Base-by-base conservation (phyloP, 1,139 yeast species). In the Schwanniomyces etchellsii region DNA sequence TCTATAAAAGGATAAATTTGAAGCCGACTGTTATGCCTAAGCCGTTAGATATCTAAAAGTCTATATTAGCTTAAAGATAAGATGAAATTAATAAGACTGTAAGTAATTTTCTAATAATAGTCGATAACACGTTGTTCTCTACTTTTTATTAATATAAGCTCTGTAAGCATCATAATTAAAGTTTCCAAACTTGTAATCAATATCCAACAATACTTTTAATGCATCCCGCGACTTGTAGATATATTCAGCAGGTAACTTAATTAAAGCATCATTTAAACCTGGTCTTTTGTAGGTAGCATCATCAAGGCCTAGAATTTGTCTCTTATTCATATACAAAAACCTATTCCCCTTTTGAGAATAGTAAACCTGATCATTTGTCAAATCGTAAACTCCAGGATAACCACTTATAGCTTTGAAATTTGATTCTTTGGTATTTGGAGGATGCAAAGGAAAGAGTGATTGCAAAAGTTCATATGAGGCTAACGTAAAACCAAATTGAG, bases 401-500 rank as follows among this genome's bases (percentile, higher is more conserved):
- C 73, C 73, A 34, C 63, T 54, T 31, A 64, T 57, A 25, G 70
- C 60, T 43, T 64, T 66, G 44, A 64, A 67, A 43, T 60, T 64
- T 20, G 72, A 65, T 35, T 64, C 67, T 35, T 55, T 61, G 30
- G 72, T 64, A 37, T 60, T 51, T 34, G 73, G 70, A 32, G 72
- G 73, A 41, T 60, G 60, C 40, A 67, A 61, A 31, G 73, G 73
- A 62, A 58, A 57, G 40, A 64, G 43, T 37, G 47, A 64, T 45
- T 67, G 72, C 56, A 91, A 79, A 29, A 91, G 59, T 59, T 91
- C 98, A 59, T 91, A 91, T 17, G 96, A 91, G 10, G 97, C 98
- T 47, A 91, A 73, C 9, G 98, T 91, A 60, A 91, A 89, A 34
- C 97, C 98, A 56, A 91, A 91, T 60, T 91, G 98, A 13, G 98